Base-by-base conservation (phyloP, 495 filamentous ascomycete genomes). In the Niebla homalea region DNA sequence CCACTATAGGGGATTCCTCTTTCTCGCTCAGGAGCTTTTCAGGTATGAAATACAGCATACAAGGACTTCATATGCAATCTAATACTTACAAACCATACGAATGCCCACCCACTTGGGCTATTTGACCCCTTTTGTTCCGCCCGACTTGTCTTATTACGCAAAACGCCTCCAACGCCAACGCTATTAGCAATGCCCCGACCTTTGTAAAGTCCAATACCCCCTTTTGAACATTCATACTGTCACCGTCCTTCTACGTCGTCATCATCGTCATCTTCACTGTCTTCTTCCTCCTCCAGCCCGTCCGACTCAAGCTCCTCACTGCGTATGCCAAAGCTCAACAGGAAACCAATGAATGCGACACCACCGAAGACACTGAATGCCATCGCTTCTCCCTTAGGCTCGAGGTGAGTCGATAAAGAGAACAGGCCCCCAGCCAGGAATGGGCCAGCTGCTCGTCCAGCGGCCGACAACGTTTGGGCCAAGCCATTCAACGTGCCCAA, bases 401-500 rank as follows among this genome's bases (percentile, higher is more conserved):
- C 64, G 29, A 94, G 70, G 22, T 75, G 69, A 0, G 78, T 79
- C 0, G 83, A 77, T 1, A 85, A 64, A 0, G 87, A 82, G 62
- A 93, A 97, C 0, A 98, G 67, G 2, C 79, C 78, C 1, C 92
- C 92, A 0, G 86, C 87, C 4, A 95, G 66, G 61, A 97, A 89
- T 0, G 92, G 92, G 0, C 92, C 93, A 0, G 85, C 73, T 26
- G 90, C 87, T 43, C 92, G 79, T 20, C 92, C 92, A 1, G 85
- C 90, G 0, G 93, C 92, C 7, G 87, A 92, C 2, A 98, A 77
- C 0, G 88, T 93, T 64, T 98, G 92, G 3, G 92, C 92, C 18
- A 98, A 79, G 25, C 92, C 92, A 54, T 97, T 95, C 25, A 98
- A 69, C 1, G 85, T 89, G 11, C 92, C 92, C 0, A 98, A 73